A percentile compares a stretch with the other conserved stretches of the same genome.
These are phyloP conservation scores for Cerioporus squamosus DNA, from an alignment of 1,284 basidiomycete genomes.

Conservation along the genomic window DNA sequence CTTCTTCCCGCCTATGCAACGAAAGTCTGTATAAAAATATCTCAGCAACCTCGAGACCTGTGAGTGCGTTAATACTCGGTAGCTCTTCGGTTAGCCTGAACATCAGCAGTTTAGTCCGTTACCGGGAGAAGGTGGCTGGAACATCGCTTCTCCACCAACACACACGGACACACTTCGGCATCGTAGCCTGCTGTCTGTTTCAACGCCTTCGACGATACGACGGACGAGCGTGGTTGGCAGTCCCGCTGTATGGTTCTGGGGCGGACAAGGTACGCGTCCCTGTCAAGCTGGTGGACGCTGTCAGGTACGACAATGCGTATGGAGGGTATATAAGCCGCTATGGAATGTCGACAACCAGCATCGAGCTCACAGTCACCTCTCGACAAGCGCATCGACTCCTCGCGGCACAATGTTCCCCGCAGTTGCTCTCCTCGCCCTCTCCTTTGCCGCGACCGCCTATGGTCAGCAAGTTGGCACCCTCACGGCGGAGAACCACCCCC, in stretches of 20 bases:
- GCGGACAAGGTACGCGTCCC: background rate
- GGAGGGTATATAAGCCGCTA: slow-evolving; percentile 14
- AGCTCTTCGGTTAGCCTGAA: slow-evolving; percentile 12
- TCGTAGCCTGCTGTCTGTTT: background rate
- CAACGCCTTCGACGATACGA: slow-evolving; percentile 14
- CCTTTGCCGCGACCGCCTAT: slow-evolving; percentile 30
- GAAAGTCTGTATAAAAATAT: slow-evolving; percentile 7
- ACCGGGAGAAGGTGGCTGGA: background rate
- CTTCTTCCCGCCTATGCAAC: background rate
- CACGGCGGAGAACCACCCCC: slow-evolving; percentile 41
- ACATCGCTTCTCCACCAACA: background rate
- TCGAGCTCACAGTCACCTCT: slow-evolving; percentile 21
- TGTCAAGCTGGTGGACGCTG: background rate
- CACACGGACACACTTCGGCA: slow-evolving; percentile 16
- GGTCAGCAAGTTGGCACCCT: slow-evolving; percentile 41
- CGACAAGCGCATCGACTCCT: slow-evolving; percentile 17
- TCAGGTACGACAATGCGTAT: background rate
- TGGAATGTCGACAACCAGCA: slow-evolving; percentile 6
- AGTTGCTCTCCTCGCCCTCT: slow-evolving; percentile 31
- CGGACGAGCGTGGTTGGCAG: slow-evolving; percentile 7
- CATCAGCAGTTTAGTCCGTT: slow-evolving; percentile 7
- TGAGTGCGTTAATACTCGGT: slow-evolving; percentile 9
- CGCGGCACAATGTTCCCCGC: slow-evolving; percentile 31
- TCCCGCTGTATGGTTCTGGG: background rate
- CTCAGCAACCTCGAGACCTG: slow-evolving; percentile 11